Percentiles rank a stretch among this genome's conserved stretches.
These are phyloP conservation scores for Zygoascus hellenicus DNA, from an alignment of 1,139 yeast species.

Conservation along the genomic window DNA sequence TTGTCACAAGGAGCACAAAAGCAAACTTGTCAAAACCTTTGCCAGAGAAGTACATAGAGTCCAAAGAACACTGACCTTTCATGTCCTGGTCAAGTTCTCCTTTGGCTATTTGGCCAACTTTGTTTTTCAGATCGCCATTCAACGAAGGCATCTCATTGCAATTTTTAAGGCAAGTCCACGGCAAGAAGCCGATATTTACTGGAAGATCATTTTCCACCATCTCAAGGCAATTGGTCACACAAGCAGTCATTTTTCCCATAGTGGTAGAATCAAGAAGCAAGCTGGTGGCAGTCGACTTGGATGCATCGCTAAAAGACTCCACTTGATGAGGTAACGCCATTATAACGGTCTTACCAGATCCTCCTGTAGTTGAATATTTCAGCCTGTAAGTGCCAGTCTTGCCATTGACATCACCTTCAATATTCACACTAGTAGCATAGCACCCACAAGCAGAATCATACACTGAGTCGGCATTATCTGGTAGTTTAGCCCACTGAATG, in stretches of 20 bases:
- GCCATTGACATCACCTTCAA: slow-evolving; percentile 38
- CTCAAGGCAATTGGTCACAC: slow-evolving; percentile 45
- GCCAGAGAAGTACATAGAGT: slow-evolving; percentile 62
- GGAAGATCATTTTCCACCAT: slow-evolving; percentile 56
- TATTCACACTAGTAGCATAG: slow-evolving; percentile 42
- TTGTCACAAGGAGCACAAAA: slow-evolving; percentile 55
- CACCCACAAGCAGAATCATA: slow-evolving; percentile 58
- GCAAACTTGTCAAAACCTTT: slow-evolving; percentile 71
- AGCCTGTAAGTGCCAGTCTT: slow-evolving; percentile 46
- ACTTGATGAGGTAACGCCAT: slow-evolving; percentile 75
- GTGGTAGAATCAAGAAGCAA: slow-evolving; percentile 53
- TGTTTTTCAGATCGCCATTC: background rate
- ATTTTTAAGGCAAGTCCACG: slow-evolving; percentile 40
- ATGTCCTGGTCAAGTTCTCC: slow-evolving; percentile 55
- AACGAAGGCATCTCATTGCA: background rate
- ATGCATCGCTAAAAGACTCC: slow-evolving; percentile 40
- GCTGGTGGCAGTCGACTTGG: slow-evolving; percentile 36
- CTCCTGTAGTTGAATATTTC: slow-evolving; percentile 48
- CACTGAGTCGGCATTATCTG: slow-evolving; percentile 33
- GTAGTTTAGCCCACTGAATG: slow-evolving; percentile 54
- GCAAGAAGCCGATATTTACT: slow-evolving; percentile 34
- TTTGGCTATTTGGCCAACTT: slow-evolving; percentile 47
- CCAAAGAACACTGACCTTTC: slow-evolving; percentile 42
- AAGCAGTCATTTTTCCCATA: slow-evolving; percentile 61
- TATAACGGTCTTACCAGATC: slow-evolving; percentile 47